Conservation (phyloP, 177 flowering plant genomes). For the Vitis hybrid region DNA sequence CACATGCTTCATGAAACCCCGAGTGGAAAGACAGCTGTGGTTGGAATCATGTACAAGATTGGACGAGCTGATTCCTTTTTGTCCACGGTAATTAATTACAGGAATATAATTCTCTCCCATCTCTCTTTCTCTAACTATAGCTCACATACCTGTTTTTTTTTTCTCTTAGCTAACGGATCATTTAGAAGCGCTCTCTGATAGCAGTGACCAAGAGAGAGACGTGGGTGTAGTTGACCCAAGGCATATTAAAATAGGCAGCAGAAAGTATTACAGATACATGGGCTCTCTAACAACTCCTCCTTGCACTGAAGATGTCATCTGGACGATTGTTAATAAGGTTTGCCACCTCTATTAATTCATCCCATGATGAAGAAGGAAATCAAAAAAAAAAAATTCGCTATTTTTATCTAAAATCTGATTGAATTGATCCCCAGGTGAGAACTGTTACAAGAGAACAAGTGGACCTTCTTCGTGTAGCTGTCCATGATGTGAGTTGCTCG, state of each 20-base stretch:
- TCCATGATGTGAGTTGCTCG: slow-evolving; percentile 34
- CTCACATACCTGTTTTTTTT: not conserved
- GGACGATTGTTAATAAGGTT: slow-evolving; percentile 56
- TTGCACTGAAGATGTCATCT: slow-evolving; percentile 52
- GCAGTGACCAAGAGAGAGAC: slow-evolving; percentile 10
- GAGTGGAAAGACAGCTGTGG: slow-evolving; percentile 25
- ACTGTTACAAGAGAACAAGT: slow-evolving; percentile 36
- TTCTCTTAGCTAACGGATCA: slow-evolving; percentile 14
- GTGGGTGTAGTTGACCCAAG: slow-evolving; percentile 40
- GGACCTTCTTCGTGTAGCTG: slow-evolving; percentile 31
- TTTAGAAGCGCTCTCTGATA: slow-evolving; percentile 13
- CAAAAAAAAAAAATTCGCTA: not conserved
- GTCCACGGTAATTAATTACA: slow-evolving; percentile 16
- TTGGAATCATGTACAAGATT: slow-evolving; percentile 33
- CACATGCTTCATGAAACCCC: slow-evolving; percentile 41
- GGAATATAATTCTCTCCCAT: not conserved
- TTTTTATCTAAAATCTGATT: not conserved
- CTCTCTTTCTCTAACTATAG: not conserved
- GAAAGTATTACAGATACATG: slow-evolving; percentile 57
- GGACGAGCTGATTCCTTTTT: slow-evolving; percentile 39
- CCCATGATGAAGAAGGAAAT: no score
- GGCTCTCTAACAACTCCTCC: slow-evolving; percentile 72
- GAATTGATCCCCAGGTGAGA: slow-evolving; percentile 22
- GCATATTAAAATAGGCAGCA: slow-evolving; percentile 30
- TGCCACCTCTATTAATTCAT: not conserved